A percentile compares a stretch with the other conserved stretches of the same genome.
These are phyloP conservation scores for Cladochytrium replicatum DNA, from an alignment of 192 early-diverging fungal genomes.

Conservation along the genomic window DNA sequence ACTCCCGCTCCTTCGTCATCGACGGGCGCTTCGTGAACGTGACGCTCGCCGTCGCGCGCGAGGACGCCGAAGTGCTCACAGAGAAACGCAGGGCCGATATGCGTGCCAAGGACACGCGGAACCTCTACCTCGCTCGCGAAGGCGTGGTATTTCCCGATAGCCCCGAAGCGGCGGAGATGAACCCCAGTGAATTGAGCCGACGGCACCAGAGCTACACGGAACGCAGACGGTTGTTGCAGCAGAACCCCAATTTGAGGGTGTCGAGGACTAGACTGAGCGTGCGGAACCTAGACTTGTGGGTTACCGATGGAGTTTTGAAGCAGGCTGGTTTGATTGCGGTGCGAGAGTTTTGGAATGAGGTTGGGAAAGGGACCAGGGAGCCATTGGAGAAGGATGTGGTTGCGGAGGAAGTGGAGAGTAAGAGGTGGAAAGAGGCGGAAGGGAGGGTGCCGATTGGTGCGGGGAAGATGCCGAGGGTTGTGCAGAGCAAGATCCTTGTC, in stretches of 20 bases:
- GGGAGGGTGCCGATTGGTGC: conserved; percentile 18
- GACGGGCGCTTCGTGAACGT: conserved; percentile 79
- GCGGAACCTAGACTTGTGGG: conserved; percentile 65
- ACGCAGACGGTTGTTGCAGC: conserved; percentile 68
- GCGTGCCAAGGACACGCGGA: conserved; percentile 68
- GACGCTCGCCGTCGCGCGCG: conserved; percentile 64
- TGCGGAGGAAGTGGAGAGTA: conserved; percentile 57
- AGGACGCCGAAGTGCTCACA: conserved; percentile 54
- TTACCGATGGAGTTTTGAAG: conserved; percentile 64
- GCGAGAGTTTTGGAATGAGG: conserved; percentile 41
- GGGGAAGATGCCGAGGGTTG: conserved; percentile 42
- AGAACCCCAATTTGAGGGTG: conserved; percentile 83
- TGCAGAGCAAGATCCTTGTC: conserved; percentile 77
- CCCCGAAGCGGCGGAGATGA: conserved; percentile 59
- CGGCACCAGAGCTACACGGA: conserved; percentile 70
- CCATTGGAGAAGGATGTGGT: conserved; percentile 48
- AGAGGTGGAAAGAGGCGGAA: conserved; percentile 47
- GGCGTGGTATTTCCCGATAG: conserved; percentile 82
- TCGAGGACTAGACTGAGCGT: conserved; percentile 83
- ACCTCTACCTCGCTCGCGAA: conserved; percentile 83
- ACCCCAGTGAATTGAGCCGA: conserved; percentile 67
- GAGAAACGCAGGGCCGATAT: conserved; percentile 49
- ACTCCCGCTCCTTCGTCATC: conserved; percentile 53
- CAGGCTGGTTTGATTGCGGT: conserved; percentile 21
- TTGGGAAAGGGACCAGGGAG: conserved; percentile 21